phyloP scores from a whole-genome alignment of 2,329 filamentous ascomycete species.

The Hypoxylon sp. region DNA sequence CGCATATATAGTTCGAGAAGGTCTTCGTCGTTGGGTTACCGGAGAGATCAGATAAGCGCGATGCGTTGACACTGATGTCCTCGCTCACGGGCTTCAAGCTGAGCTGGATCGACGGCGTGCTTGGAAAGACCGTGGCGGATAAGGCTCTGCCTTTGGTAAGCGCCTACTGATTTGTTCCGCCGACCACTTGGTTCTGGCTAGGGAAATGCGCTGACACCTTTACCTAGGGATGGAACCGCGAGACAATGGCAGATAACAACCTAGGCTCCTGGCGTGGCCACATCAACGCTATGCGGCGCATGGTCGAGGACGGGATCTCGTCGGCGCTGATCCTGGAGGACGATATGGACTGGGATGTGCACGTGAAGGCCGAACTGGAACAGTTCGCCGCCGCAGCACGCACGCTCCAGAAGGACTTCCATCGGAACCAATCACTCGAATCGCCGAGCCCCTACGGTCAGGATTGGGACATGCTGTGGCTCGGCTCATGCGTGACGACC shows the following conservation, averaged over 20 bases:
- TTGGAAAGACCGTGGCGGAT: slow-evolving; percentile 53
- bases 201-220: slow-evolving; percentile 6
- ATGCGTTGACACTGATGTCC: slow-evolving; percentile 57
- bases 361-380: slow-evolving; percentile 50
- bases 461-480: slow-evolving; percentile 65
- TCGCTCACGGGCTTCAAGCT: slow-evolving; percentile 56
- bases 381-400: slow-evolving; percentile 45
- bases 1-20: slow-evolving; percentile 53
- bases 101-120: slow-evolving; percentile 57
- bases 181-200: slow-evolving; percentile 7
- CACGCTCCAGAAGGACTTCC: slow-evolving; percentile 27
- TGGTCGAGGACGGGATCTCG: slow-evolving; percentile 51
- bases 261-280: slow-evolving; percentile 56
- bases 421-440: slow-evolving; percentile 31
- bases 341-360: slow-evolving; percentile 59
- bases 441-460: slow-evolving; percentile 59
- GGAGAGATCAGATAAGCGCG: slow-evolving; percentile 59
- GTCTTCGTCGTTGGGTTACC: slow-evolving; percentile 60
- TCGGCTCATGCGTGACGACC: slow-evolving; percentile 61
- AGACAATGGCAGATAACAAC: slow-evolving; percentile 46
- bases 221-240: slow-evolving; percentile 44
- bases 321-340: slow-evolving; percentile 59
- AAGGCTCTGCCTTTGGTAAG: slow-evolving; percentile 55
- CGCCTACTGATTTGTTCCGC: not conserved
- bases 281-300: slow-evolving; percentile 52